phyloP scores from a whole-genome alignment of 305 asterid species.

The Rubia peregrina region DNA sequence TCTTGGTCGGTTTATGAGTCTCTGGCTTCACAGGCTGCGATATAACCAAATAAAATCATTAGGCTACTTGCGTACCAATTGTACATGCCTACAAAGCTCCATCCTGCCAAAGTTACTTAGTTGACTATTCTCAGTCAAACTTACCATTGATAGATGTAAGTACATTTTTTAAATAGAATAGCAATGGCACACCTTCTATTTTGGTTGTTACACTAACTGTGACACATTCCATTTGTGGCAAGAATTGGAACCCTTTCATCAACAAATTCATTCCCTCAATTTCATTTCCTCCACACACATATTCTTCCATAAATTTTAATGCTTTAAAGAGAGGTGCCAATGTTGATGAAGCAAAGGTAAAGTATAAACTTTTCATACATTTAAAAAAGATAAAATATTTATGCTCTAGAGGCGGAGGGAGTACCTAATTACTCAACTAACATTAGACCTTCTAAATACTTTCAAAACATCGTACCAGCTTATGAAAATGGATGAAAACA shows the following conservation, averaged over 20 bases:
- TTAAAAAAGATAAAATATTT: too few relatives aligned
- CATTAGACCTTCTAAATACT: neutral
- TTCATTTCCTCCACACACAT: too few relatives aligned
- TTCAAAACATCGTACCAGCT: neutral
- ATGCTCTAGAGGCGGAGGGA: too few relatives aligned
- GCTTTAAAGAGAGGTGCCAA: too few relatives aligned
- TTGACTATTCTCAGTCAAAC: neutral
- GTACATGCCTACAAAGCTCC: neutral
- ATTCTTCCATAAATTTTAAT: too few relatives aligned
- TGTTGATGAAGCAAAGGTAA: neutral
- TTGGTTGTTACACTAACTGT: too few relatives aligned
- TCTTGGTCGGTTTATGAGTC: constrained; percentile 54
- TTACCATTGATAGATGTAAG: neutral
- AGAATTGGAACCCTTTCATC: too few relatives aligned
- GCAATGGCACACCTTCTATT: too few relatives aligned
- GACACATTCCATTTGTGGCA: too few relatives aligned
- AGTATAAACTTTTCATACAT: neutral
- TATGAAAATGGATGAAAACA: neutral
- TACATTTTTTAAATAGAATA: too few relatives aligned
- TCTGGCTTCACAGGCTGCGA: constrained; percentile 71
- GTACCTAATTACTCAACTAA: neutral
- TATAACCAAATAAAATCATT: neutral
- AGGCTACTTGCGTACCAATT: neutral
- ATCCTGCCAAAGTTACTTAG: neutral
- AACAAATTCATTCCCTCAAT: too few relatives aligned